Evolutionary conservation across 176 grass and related monocot species (phyloP).

Genomic region (Dactylis glomerata): DNA sequence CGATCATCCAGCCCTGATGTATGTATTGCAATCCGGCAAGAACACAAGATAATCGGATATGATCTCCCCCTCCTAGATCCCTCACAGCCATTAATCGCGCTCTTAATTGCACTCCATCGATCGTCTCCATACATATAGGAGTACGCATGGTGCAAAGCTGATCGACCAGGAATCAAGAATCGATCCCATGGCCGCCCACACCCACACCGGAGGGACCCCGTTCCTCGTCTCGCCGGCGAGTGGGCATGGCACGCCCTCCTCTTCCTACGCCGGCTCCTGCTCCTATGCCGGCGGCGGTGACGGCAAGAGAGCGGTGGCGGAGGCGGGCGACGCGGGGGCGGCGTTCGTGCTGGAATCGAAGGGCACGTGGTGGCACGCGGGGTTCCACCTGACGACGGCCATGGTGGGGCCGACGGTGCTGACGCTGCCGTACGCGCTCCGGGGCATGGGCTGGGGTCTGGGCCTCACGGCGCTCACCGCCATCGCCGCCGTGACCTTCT

Average conservation of each 20-base stretch:
- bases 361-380: slow-evolving; percentile 93
- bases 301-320: neutral
- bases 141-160: neutral
- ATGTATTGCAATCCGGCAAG: neutral
- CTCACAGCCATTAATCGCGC: neutral
- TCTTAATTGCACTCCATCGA: no score
- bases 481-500: slow-evolving; percentile 71
- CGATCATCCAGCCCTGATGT: neutral
- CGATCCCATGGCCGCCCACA: slow-evolving; percentile 25
- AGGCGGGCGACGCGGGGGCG: slow-evolving; percentile 78
- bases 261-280: neutral
- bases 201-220: slow-evolving; percentile 24
- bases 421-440: slow-evolving; percentile 83
- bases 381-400: slow-evolving; percentile 94
- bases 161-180: neutral
- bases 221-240: slow-evolving; percentile 23
- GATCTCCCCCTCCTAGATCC: neutral
- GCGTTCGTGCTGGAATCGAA: slow-evolving; percentile 92
- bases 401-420: slow-evolving; percentile 86
- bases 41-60: neutral
- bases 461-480: slow-evolving; percentile 53
- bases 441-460: slow-evolving; percentile 71
- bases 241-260: neutral
- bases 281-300: neutral
- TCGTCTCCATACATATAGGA: neutral